Evolutionary conservation across 106 monocot species (phyloP).

Genomic region (Allium sativum): DNA sequence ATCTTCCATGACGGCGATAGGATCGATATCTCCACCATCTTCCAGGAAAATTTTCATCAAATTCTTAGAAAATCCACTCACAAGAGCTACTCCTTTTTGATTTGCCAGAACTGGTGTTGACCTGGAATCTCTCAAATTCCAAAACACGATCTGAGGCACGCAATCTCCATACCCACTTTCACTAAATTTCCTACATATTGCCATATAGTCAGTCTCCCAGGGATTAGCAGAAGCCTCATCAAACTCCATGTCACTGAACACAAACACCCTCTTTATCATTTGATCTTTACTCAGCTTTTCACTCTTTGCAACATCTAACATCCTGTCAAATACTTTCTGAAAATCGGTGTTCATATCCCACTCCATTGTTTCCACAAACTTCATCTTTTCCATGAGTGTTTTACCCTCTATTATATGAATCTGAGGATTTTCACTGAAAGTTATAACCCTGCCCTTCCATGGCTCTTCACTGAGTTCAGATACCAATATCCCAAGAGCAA

Average conservation of each 20-base stretch:
- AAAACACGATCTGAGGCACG: slow-evolving; percentile 46
- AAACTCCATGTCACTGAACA: slow-evolving; percentile 86
- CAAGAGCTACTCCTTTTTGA: slow-evolving; percentile 38
- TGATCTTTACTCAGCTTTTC: slow-evolving; percentile 21
- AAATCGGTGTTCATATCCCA: slow-evolving; percentile 51
- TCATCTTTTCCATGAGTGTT: slow-evolving; percentile 32
- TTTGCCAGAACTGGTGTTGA: slow-evolving; percentile 26
- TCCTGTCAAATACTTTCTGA: slow-evolving; percentile 45
- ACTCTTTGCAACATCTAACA: slow-evolving; percentile 27
- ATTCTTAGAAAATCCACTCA: slow-evolving; percentile 52
- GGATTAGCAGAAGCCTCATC: slow-evolving; percentile 29
- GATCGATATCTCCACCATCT: slow-evolving; percentile 10
- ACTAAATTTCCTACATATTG: slow-evolving; percentile 38
- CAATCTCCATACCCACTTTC: slow-evolving; percentile 18
- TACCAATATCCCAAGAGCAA: slow-evolving; percentile 51
- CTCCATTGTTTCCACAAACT: slow-evolving; percentile 27
- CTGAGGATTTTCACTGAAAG: slow-evolving; percentile 29
- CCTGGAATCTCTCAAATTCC: slow-evolving; percentile 40
- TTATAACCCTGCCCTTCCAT: slow-evolving; percentile 63
- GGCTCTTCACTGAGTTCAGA: slow-evolving; percentile 72
- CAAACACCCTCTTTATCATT: slow-evolving; percentile 65
- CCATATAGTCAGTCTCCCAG: slow-evolving; percentile 73
- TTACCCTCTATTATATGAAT: slow-evolving; percentile 38
- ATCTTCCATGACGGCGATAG: slow-evolving; percentile 21
- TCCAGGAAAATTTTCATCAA: slow-evolving; percentile 34